Percentiles rank a stretch among this genome's conserved stretches.
Evolutionary conservation across 495 filamentous ascomycete genomes (phyloP).

Genomic region (Tuber magnatum): DNA sequence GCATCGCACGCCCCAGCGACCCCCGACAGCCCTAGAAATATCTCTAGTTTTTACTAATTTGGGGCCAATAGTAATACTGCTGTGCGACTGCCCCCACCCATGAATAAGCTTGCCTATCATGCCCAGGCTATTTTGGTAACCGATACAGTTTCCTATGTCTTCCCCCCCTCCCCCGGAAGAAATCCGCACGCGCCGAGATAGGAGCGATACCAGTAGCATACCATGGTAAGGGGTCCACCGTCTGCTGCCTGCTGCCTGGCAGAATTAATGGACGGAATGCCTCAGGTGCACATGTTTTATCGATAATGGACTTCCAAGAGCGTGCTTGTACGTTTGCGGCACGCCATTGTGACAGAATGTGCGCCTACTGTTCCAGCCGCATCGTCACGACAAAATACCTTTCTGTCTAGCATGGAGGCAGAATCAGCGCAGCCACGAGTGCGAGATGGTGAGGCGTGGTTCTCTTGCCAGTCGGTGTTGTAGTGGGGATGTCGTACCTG

Average conservation of each 20-base stretch:
- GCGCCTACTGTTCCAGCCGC: background rate
- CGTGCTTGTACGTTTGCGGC: background rate
- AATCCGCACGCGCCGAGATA: too few species aligned
- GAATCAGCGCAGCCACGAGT: background rate
- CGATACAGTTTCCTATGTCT: too few species aligned
- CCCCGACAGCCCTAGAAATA: background rate
- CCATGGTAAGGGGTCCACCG: background rate
- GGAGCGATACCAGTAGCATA: too few species aligned
- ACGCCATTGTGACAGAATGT: background rate
- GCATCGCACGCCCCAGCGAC: background rate
- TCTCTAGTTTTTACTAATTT: background rate
- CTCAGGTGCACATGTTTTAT: background rate
- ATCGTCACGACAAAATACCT: background rate
- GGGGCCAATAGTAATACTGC: background rate
- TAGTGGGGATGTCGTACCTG: background rate
- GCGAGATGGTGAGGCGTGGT: background rate
- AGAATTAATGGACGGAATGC: background rate
- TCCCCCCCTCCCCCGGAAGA: background rate
- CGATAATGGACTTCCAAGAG: background rate
- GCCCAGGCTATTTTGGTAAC: background rate
- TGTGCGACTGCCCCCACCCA: background rate
- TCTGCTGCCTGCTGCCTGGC: background rate
- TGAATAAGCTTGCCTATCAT: background rate
- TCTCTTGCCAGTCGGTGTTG: background rate
- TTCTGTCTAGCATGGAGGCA: background rate